These are phyloP conservation scores for Ogataea pignaliae DNA, from an alignment of 805 yeast genomes.

Conservation along the genomic window DNA sequence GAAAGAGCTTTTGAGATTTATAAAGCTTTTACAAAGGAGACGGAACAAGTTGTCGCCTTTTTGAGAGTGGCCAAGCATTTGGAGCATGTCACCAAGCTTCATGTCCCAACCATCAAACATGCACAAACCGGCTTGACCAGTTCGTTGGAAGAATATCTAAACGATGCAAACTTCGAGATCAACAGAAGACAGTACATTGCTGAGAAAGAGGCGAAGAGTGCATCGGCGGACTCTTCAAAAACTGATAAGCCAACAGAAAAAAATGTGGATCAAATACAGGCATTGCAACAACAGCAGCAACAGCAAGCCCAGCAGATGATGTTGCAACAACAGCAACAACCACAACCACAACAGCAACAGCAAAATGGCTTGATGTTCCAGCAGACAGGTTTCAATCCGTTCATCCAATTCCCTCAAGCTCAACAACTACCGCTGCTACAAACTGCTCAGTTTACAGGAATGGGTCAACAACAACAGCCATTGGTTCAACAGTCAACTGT, in stretches of 20 bases:
- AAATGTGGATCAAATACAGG: conserved; percentile 12
- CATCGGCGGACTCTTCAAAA: neutral
- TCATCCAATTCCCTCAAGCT: conserved; percentile 6
- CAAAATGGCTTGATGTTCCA: conserved; percentile 21
- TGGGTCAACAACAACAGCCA: neutral
- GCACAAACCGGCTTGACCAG: conserved; percentile 92
- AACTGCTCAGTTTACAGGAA: conserved; percentile 4
- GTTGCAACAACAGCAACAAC: conserved; percentile 2
- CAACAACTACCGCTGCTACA: conserved; percentile 2
- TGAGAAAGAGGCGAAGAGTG: conserved; percentile 47
- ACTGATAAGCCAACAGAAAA: conserved; percentile 2
- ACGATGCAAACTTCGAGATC: conserved; percentile 78
- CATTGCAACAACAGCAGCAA: conserved; percentile 4
- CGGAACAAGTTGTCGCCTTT: conserved; percentile 82
- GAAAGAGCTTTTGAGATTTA: conserved; percentile 81
- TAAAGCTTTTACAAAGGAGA: conserved; percentile 78
- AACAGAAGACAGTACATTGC: conserved; percentile 75
- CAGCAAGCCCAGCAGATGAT: conserved; percentile 1
- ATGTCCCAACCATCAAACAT: conserved; percentile 93
- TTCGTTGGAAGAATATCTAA: conserved; percentile 81
- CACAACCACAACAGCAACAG: conserved; percentile 3
- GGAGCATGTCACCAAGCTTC: conserved; percentile 81
- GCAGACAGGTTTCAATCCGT: conserved; percentile 27
- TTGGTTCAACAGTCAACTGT: conserved; percentile 2
- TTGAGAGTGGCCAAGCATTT: conserved; percentile 85